Percentiles rank a stretch among this genome's conserved stretches.
Conservation (phyloP, 805 yeast species). For the Wickerhamomyces xylosicus region DNA sequence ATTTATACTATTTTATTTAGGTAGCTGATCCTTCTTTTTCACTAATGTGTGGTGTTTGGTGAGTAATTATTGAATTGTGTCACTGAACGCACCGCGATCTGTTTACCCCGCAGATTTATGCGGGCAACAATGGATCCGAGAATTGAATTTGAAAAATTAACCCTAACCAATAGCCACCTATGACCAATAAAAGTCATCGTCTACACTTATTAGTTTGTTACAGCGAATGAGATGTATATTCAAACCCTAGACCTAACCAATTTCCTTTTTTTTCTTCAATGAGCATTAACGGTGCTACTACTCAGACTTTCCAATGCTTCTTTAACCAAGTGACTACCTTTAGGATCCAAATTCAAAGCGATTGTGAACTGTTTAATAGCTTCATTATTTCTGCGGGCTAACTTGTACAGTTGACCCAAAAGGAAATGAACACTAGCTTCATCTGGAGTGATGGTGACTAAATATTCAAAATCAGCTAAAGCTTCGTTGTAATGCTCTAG, state of each 20-base stretch:
- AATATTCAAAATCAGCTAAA: constrained; percentile 58
- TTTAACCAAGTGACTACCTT: constrained; percentile 75
- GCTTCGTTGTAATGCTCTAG: constrained; percentile 68
- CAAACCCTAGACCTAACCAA: not conserved
- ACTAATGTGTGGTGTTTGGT: no score
- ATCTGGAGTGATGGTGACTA: constrained; percentile 77
- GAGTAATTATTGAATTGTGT: no score
- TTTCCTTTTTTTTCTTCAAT: constrained; percentile 1
- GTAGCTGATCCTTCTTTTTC: no score
- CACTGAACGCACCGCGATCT: no score
- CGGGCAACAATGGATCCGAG: no score
- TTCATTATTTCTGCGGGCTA: constrained; percentile 58
- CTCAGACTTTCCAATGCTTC: constrained; percentile 60
- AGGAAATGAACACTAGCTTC: constrained; percentile 90
- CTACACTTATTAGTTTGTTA: no score
- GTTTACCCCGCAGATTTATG: no score
- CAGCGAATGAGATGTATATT: not conserved
- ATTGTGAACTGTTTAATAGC: constrained; percentile 83
- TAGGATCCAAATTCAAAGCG: constrained; percentile 87
- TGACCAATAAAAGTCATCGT: no score
- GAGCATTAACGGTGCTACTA: no score
- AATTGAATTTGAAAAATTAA: no score
- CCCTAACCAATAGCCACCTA: not conserved
- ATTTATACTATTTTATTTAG: no score
- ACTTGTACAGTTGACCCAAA: constrained; percentile 77